Percentiles rank a stretch among this genome's conserved stretches.
Evolutionary conservation across 1,284 basidiomycete species (phyloP).

Genomic region (Ceratobasidium sp.): DNA sequence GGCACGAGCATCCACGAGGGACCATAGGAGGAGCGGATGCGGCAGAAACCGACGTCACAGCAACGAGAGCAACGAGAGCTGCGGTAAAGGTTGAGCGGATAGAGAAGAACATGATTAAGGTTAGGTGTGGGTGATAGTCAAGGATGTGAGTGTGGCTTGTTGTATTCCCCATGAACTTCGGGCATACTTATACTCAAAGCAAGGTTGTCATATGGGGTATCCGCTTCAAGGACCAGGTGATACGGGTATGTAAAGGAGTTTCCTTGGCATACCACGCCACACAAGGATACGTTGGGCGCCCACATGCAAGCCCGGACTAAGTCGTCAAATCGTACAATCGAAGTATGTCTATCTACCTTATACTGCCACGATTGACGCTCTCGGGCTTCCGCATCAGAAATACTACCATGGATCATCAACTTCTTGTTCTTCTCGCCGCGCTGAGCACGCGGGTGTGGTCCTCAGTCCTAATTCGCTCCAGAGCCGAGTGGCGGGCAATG

Average conservation of each 20-base stretch:
- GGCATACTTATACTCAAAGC: neutral
- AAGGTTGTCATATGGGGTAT: too few species aligned
- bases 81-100: slow-evolving; percentile 48
- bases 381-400: neutral
- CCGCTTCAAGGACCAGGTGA: too few species aligned
- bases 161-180: neutral
- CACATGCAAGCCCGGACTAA: too few species aligned
- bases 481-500: neutral
- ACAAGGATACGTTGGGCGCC: too few species aligned
- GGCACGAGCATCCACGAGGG: slow-evolving; percentile 25
- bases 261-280: too few species aligned
- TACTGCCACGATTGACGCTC: too few species aligned
- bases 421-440: neutral
- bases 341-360: too few species aligned
- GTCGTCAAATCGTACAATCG: too few species aligned
- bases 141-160: neutral
- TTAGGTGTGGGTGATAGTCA: slow-evolving; percentile 5
- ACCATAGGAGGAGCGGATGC: slow-evolving; percentile 8
- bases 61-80: slow-evolving; percentile 41
- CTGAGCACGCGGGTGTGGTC: neutral
- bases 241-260: too few species aligned
- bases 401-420: neutral
- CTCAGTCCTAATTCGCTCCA: neutral
- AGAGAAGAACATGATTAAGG: slow-evolving; percentile 45
- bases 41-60: neutral